Percentiles rank a stretch among this genome's conserved stretches.
Conservation (phyloP, 352 stramenopile genomes). For the Globisporangium lucens region DNA sequence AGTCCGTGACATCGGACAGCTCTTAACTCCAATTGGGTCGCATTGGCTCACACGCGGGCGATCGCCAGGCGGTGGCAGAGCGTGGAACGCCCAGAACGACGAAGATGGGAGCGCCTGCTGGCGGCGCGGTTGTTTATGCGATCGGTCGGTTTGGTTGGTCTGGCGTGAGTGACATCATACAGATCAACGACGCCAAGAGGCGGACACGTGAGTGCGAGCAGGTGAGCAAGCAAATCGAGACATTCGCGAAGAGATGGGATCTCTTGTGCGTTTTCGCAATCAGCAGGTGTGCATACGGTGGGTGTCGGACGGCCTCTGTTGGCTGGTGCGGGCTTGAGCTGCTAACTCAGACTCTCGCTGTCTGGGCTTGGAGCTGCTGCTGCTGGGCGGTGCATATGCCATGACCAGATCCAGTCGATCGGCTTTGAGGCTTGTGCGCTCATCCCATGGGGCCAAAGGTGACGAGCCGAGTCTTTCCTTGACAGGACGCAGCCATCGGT, state of each 20-base stretch:
- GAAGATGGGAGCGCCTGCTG: constrained; percentile 10
- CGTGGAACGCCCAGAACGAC: background rate
- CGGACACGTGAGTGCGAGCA: background rate
- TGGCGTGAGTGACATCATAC: background rate
- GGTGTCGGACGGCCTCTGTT: background rate
- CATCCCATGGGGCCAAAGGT: background rate
- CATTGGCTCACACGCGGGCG: background rate
- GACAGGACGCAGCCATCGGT: background rate
- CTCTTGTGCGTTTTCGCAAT: constrained; percentile 6
- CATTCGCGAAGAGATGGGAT: constrained; percentile 7
- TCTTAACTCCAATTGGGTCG: constrained; percentile 10
- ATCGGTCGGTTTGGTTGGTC: background rate
- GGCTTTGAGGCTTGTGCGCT: background rate
- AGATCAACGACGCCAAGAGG: background rate
- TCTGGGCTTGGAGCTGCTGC: background rate
- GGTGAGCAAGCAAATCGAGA: background rate
- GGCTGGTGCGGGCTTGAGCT: background rate
- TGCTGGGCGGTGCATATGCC: background rate
- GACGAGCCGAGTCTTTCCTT: background rate
- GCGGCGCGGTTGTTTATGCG: background rate
- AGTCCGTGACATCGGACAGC: constrained; percentile 5
- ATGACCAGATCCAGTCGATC: background rate
- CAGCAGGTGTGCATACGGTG: background rate
- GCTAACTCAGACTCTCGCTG: background rate
- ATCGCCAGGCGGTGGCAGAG: background rate